These are phyloP conservation scores for Vitellaria paradoxa DNA, from an alignment of 179 eudicot species.

Conservation along the genomic window DNA sequence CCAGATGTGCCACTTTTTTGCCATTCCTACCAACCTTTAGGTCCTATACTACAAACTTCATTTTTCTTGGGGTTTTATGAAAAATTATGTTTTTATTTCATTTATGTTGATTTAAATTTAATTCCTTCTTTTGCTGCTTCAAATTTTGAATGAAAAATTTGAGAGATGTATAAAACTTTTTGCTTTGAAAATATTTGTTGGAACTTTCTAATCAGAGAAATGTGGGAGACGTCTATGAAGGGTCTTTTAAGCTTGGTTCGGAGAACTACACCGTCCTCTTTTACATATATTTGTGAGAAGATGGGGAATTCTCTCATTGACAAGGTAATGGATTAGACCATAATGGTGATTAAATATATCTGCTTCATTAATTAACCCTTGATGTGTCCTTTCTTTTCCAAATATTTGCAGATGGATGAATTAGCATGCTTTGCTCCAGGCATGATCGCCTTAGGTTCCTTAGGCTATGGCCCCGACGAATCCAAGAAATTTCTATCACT, in stretches of 20 bases:
- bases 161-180: background rate
- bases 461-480: conserved; percentile 76
- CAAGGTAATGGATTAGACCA: conserved; percentile 48
- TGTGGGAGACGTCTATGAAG: conserved; percentile 99
- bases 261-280: conserved; percentile 83
- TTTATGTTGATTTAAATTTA: conserved; percentile 9
- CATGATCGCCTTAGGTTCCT: conserved; percentile 90
- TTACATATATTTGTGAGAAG: conserved; percentile 83
- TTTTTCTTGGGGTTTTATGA: background rate
- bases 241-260: conserved; percentile 83
- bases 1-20: too few relatives aligned
- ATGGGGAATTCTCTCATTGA: conserved; percentile 53
- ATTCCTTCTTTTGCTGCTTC: background rate
- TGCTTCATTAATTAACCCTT: background rate
- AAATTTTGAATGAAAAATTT: background rate
- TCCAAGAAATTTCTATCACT: conserved; percentile 69
- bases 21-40: background rate
- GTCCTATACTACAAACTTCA: background rate
- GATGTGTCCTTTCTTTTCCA: conserved; percentile 11
- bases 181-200: conserved; percentile 10
- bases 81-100: background rate
- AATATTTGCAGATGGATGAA: conserved; percentile 91
- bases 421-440: conserved; percentile 99
- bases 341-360: background rate
- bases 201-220: conserved; percentile 57